Conservation (phyloP, 768 basidiomycete species). For the Rhodotorula graminis region DNA sequence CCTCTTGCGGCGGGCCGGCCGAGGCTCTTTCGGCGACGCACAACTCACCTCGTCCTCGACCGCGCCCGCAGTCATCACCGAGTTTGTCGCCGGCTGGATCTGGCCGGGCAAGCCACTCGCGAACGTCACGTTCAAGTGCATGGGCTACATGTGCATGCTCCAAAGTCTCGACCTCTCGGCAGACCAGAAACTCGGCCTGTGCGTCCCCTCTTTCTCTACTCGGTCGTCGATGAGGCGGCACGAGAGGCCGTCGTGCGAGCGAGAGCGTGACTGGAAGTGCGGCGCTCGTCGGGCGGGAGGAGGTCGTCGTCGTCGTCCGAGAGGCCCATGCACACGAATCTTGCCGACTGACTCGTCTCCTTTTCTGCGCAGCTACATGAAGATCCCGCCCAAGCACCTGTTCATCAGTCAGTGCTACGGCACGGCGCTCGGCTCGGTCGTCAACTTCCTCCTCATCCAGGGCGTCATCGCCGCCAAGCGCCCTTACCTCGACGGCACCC, state of each 20-base stretch:
- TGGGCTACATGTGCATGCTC: conserved; percentile 43
- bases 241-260: no score
- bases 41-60: no score
- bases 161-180: conserved; percentile 41
- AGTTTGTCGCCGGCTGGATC: conserved; percentile 44
- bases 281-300: no score
- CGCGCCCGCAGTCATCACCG: conserved; percentile 39
- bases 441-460: conserved; percentile 43
- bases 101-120: conserved; percentile 42
- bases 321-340: no score
- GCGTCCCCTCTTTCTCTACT: background rate
- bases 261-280: no score
- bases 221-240: no score
- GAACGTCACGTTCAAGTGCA: conserved; percentile 44
- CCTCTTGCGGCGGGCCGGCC: no score
- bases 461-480: conserved; percentile 43
- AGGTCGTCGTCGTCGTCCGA: no score
- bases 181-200: conserved; percentile 45
- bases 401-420: conserved; percentile 42
- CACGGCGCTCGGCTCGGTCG: conserved; percentile 42
- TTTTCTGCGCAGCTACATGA: conserved; percentile 18
- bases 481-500: conserved; percentile 44
- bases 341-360: background rate
- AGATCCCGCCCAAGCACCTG: conserved; percentile 41
- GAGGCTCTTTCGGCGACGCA: no score